Conservation (phyloP, 2,329 filamentous ascomycete species). For the Blastomyces percursus region DNA sequence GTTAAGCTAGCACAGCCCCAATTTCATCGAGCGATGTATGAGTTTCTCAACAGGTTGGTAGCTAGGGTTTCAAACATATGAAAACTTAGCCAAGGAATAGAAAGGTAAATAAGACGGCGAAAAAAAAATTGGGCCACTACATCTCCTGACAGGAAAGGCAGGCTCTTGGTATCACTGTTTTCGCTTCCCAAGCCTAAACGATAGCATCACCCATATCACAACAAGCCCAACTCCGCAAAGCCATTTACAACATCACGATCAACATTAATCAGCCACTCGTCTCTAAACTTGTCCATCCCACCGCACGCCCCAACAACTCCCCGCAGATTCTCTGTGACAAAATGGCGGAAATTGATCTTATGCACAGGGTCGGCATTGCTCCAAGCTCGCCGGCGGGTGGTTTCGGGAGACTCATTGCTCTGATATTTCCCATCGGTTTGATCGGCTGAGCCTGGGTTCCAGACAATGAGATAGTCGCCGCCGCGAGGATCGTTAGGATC, state of each 20-base stretch:
- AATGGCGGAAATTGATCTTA: conserved; percentile 35
- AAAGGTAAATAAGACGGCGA: background rate
- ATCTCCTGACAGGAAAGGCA: background rate
- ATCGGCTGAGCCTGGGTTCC: conserved; percentile 23
- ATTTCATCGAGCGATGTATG: background rate
- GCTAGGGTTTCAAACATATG: background rate
- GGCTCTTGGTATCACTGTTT: background rate
- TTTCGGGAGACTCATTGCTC: conserved; percentile 32
- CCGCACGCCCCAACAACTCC: conserved; percentile 31
- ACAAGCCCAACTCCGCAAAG: conserved; percentile 15
- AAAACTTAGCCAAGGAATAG: background rate
- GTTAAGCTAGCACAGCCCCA: too few relatives aligned
- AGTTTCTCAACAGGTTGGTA: background rate
- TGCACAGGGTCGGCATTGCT: conserved; percentile 33
- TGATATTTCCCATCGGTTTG: conserved; percentile 24
- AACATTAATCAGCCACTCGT: conserved; percentile 35
- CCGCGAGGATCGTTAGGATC: conserved; percentile 24
- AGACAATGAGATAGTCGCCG: conserved; percentile 34
- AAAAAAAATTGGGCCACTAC: background rate
- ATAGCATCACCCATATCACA: background rate
- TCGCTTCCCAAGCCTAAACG: background rate
- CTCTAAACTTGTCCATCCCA: conserved; percentile 33
- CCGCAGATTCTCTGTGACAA: conserved; percentile 33
- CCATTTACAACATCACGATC: conserved; percentile 32
- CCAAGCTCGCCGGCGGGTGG: conserved; percentile 31